phyloP scores from a whole-genome alignment of 2,329 filamentous ascomycete genomes.

The Amylocarpus encephaloides region DNA sequence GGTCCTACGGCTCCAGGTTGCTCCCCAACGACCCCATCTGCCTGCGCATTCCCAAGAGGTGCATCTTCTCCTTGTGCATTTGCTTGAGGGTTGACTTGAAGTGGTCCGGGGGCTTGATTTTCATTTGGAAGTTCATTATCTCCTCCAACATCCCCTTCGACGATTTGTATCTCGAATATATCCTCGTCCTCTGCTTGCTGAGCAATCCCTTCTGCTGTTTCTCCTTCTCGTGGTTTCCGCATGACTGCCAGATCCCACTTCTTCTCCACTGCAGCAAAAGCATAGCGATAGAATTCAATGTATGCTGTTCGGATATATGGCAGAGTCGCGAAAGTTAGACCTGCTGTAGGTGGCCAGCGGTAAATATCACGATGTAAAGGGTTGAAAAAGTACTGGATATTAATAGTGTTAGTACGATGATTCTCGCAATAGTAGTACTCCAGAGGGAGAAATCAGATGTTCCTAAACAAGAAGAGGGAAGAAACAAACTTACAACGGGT shows the following conservation, averaged over 20 bases:
- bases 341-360: constrained; percentile 49
- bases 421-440: too few relatives aligned
- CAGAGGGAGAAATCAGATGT: not conserved
- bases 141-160: constrained; percentile 5
- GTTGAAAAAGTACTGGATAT: constrained; percentile 24
- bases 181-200: constrained; percentile 29
- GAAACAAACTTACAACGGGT: constrained; percentile 25
- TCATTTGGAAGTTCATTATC: not conserved
- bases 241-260: constrained; percentile 30
- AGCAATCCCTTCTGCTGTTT: constrained; percentile 30
- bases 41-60: constrained; percentile 1
- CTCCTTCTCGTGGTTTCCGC: constrained; percentile 30
- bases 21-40: not conserved
- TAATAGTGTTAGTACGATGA: constrained; percentile 6
- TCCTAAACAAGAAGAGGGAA: not conserved
- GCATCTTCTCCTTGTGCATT: not conserved
- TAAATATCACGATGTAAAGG: constrained; percentile 17
- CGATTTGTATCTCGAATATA: constrained; percentile 22
- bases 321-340: constrained; percentile 58
- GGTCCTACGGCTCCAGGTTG: not conserved
- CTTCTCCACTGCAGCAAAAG: constrained; percentile 26
- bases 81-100: too few relatives aligned
- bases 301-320: constrained; percentile 61
- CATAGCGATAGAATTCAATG: constrained; percentile 47
- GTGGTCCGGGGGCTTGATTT: too few relatives aligned